Conservation (phyloP, 2,329 filamentous ascomycete species). For the Botryotinia calthae region DNA sequence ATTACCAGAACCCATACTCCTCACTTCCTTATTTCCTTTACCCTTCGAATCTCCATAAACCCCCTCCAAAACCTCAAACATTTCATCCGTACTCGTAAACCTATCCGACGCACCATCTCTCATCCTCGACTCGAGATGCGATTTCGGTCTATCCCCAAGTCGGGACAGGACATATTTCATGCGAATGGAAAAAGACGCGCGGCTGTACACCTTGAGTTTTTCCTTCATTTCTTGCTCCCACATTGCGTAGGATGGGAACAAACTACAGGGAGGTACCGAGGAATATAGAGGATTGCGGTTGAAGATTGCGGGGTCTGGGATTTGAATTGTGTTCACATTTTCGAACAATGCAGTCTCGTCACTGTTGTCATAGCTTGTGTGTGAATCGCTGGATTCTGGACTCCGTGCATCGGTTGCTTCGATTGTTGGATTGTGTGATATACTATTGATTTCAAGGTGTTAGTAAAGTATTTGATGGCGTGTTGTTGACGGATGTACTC, state of each 20-base stretch:
- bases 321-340: background rate
- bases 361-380: too few species aligned
- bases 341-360: too few species aligned
- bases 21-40: too few species aligned
- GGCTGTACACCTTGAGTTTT: background rate
- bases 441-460: background rate
- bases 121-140: background rate
- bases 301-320: background rate
- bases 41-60: background rate
- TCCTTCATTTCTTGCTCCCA: background rate
- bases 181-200: background rate
- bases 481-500: background rate
- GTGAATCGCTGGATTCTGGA: too few species aligned
- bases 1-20: too few species aligned
- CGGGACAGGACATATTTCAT: background rate
- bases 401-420: background rate
- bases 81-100: background rate
- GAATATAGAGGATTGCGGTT: background rate
- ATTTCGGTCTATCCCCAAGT: background rate
- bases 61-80: background rate
- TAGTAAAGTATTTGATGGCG: background rate
- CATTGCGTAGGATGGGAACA: too few species aligned
- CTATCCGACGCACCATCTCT: background rate
- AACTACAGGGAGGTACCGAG: too few species aligned
- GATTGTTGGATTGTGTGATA: background rate